Base-by-base conservation (phyloP, 306 rosid genomes). In the Dicorynia guianensis region DNA sequence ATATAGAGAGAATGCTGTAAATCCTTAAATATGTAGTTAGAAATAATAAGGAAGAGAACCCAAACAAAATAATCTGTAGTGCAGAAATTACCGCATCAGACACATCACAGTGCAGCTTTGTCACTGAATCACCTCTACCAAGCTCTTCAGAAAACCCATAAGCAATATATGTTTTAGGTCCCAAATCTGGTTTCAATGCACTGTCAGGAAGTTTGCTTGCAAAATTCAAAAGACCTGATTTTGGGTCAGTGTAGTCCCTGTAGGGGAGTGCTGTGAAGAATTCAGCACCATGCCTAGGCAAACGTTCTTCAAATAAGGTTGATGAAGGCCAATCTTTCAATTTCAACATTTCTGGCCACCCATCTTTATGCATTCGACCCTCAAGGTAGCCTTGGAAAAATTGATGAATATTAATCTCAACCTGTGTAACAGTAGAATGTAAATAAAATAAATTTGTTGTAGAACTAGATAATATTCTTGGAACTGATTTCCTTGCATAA, bases 311-410 rank as follows among this genome's bases (percentile, higher is more conserved):
- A 77, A 86, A 86, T 40, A 62, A 75, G 70, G 82, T 86, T 35
- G 90, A 83, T 49, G 90, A 54, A 66, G 90, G 90, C 85, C 87
- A 86, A 74, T 86, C 90, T 80, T 86, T 86, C 69, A 86, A 75
- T 76, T 86, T 86, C 75, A 86, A 71, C 81, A 86, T 80, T 74
- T 83, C 84, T 15, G 87, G 90, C 90, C 90, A 86, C 59, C 71
- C 48, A 77, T 15, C 25, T 18, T 43, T 42, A 68, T 77, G 82
- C 81, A 15, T 75, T 54, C 87, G 85, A 17, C 90, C 90, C 77
- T 80, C 83, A 47, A 77, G 63, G 61, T 86, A 86, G 63, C 85
- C 87, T 43, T 66, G n/a, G 56, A 86, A 86, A 85, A 86, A 86
- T 75, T 86, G 90, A 68, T 74, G 86, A 66, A 86, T 83, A 80